Percentiles rank a stretch among this genome's conserved stretches.
Evolutionary conservation across 2,329 filamentous ascomycete genomes (phyloP).

Genomic region (Penicillium sp.): DNA sequence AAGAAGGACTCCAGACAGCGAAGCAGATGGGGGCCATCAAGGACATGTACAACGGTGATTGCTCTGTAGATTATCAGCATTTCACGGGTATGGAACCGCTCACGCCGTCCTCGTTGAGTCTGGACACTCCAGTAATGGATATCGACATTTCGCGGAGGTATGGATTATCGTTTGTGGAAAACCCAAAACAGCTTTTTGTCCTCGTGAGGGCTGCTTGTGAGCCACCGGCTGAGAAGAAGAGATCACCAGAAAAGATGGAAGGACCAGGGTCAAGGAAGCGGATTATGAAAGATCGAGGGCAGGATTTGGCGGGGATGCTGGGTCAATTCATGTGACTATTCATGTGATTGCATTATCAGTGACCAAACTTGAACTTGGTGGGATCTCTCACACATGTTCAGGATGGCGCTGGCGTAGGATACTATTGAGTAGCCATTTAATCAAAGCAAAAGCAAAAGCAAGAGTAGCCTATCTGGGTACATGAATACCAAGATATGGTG

Average conservation of each 20-base stretch:
- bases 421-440: too few relatives aligned
- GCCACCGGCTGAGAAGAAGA: background rate
- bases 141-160: background rate
- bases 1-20: background rate
- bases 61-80: background rate
- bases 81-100: background rate
- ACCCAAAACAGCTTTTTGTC: background rate
- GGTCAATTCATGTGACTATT: slow-evolving; percentile 35
- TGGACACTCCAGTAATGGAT: background rate
- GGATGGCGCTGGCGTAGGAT: too few relatives aligned
- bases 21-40: background rate
- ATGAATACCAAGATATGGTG: too few relatives aligned
- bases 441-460: too few relatives aligned
- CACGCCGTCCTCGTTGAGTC: background rate
- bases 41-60: background rate
- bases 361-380: too few relatives aligned
- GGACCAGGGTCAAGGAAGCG: slow-evolving; percentile 7
- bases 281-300: slow-evolving; percentile 27
- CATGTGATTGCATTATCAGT: slow-evolving; percentile 9
- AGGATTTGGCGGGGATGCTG: slow-evolving; percentile 30
- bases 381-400: background rate
- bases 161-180: background rate
- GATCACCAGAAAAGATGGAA: background rate
- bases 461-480: too few relatives aligned
- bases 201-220: background rate